These are phyloP conservation scores for Rhodotorula sp. DNA, from an alignment of 1,284 basidiomycete species.

Conservation along the genomic window DNA sequence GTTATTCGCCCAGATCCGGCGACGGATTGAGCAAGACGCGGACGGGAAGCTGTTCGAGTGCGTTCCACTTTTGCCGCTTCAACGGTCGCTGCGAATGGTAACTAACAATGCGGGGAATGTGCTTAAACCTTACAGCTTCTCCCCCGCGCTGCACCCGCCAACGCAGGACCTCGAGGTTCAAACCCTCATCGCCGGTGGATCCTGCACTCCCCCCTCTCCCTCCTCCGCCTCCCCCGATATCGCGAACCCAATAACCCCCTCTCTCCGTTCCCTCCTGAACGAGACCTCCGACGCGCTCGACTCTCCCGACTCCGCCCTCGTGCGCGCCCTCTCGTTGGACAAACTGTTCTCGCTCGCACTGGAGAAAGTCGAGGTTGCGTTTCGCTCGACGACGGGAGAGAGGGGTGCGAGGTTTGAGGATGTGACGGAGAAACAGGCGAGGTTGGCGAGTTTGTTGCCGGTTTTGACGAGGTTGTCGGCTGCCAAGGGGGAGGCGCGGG, in stretches of 20 bases:
- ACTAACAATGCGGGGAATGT: slow-evolving; percentile 1
- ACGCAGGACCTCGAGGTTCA: slow-evolving; percentile 65
- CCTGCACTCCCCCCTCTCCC: slow-evolving; percentile 45
- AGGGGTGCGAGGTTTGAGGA: slow-evolving; percentile 45
- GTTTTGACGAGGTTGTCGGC: slow-evolving; percentile 73
- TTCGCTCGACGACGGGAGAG: slow-evolving; percentile 39
- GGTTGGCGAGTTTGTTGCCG: slow-evolving; percentile 72
- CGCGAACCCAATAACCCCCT: slow-evolving; percentile 46
- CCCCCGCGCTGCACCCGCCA: slow-evolving; percentile 68
- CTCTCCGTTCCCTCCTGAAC: slow-evolving; percentile 63
- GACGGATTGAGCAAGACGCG: slow-evolving; percentile 60
- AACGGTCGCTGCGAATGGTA: neutral
- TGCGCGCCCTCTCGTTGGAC: slow-evolving; percentile 68
- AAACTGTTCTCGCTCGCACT: slow-evolving; percentile 60
- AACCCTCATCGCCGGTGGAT: slow-evolving; percentile 65
- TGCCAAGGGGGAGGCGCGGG: slow-evolving; percentile 57
- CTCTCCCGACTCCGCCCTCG: slow-evolving; percentile 66
- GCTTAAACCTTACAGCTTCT: slow-evolving; percentile 56
- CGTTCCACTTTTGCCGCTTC: slow-evolving; percentile 21
- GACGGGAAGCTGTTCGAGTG: slow-evolving; percentile 65
- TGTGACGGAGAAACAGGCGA: slow-evolving; percentile 56
- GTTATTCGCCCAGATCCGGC: slow-evolving; percentile 66
- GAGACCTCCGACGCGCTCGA: slow-evolving; percentile 66
- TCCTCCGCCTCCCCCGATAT: slow-evolving; percentile 60
- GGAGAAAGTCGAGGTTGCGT: slow-evolving; percentile 56